Evolutionary conservation across 495 filamentous ascomycete genomes (phyloP).

Genomic region (Penicillium diatomitis): DNA sequence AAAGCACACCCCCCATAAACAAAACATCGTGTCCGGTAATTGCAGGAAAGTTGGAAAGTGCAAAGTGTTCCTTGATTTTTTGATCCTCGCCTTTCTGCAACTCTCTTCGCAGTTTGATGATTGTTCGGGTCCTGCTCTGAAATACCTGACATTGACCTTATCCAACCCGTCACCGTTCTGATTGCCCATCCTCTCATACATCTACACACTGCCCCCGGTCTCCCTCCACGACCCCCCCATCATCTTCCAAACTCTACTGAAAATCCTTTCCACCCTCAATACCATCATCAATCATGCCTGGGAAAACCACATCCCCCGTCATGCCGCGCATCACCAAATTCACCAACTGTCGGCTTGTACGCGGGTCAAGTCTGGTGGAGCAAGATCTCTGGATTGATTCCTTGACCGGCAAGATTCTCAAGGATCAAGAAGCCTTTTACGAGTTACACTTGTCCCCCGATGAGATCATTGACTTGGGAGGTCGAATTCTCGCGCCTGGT

Average conservation of each 20-base stretch:
- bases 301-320: slow-evolving; percentile 21
- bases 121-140: no score
- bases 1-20: no score
- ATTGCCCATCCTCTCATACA: no score
- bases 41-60: no score
- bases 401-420: slow-evolving; percentile 63
- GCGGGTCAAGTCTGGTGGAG: slow-evolving; percentile 50
- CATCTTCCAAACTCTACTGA: background rate
- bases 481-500: slow-evolving; percentile 69
- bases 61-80: no score
- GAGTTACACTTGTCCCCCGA: slow-evolving; percentile 46
- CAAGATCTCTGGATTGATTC: slow-evolving; percentile 77
- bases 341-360: slow-evolving; percentile 68
- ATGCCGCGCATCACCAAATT: slow-evolving; percentile 61
- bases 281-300: slow-evolving; percentile 22
- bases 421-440: slow-evolving; percentile 67
- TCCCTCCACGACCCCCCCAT: background rate
- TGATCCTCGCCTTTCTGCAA: no score
- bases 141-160: no score
- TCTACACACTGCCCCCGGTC: no score
- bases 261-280: background rate
- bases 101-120: no score
- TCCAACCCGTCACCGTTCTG: no score
- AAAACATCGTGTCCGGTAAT: no score
- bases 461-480: slow-evolving; percentile 59